Evolutionary conservation across 306 rosid species (phyloP).

Genomic region (Cicer arietinum): DNA sequence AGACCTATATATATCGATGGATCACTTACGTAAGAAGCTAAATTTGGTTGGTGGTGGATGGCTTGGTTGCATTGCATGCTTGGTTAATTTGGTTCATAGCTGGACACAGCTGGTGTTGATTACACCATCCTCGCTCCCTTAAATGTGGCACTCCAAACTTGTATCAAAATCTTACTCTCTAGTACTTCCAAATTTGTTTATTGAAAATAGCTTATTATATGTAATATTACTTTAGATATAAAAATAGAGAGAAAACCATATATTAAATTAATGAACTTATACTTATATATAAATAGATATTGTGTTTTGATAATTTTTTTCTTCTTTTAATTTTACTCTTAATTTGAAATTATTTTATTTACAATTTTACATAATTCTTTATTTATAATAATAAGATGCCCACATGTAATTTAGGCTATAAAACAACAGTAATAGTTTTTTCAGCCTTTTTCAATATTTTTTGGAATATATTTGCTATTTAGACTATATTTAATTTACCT

Average conservation of each 20-base stretch:
- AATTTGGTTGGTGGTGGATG: constrained; percentile 32
- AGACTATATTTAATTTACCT: too few species aligned
- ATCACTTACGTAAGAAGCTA: constrained; percentile 15
- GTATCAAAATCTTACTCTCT: constrained; percentile 7
- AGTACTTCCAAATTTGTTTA: background rate
- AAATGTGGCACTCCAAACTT: constrained; percentile 16
- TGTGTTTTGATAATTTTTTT: too few species aligned
- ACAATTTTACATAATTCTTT: too few species aligned
- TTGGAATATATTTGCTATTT: too few species aligned
- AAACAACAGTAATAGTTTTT: too few species aligned
- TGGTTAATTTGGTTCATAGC: background rate
- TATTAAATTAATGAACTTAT: background rate
- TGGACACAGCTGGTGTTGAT: constrained; percentile 41
- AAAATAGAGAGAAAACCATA: background rate
- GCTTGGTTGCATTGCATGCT: background rate
- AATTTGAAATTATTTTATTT: too few species aligned
- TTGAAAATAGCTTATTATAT: background rate
- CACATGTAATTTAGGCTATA: too few species aligned
- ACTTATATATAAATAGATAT: too few species aligned
- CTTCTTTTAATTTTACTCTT: too few species aligned
- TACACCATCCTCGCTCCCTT: constrained; percentile 29
- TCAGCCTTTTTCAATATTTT: too few species aligned
- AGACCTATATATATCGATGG: background rate
- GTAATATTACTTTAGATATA: background rate
- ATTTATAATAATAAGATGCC: too few species aligned